Evolutionary conservation across 73 alveolate species (phyloP).

Genomic region (Symbiodinium pilosum): DNA sequence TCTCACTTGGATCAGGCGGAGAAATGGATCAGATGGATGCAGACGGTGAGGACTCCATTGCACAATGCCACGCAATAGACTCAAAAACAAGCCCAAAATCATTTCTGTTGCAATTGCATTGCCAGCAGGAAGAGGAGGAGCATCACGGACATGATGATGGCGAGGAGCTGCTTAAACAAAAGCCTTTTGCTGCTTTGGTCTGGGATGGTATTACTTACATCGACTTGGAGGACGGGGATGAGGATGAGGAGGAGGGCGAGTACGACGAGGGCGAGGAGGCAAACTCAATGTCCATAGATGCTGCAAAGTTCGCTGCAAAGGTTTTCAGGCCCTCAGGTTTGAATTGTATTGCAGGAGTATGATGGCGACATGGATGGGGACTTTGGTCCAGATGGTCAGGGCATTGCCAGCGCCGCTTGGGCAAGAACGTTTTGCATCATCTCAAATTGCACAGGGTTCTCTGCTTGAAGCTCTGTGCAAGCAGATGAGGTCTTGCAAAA

Average conservation of each 20-base stretch:
- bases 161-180: background rate
- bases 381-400: conserved; percentile 12
- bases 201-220: no score
- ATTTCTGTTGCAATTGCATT: background rate
- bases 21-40: conserved; percentile 78
- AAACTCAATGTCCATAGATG: no score
- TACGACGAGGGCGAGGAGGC: conserved; percentile 75
- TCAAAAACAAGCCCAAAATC: background rate
- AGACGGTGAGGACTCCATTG: conserved; percentile 27
- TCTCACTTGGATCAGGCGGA: no score
- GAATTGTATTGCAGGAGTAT: no score
- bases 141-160: background rate
- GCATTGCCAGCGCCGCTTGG: conserved; percentile 47
- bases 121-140: background rate
- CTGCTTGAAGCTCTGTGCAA: background rate
- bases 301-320: no score
- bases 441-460: no score
- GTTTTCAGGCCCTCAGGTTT: no score
- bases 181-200: background rate
- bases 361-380: conserved; percentile 18
- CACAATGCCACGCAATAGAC: no score
- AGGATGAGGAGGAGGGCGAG: conserved; percentile 52
- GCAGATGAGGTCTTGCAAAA: conserved; percentile 31
- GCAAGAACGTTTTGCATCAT: background rate
- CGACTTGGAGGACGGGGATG: background rate